These are phyloP conservation scores for Penicillium parvum DNA, from an alignment of 495 filamentous ascomycete species.

Conservation along the genomic window DNA sequence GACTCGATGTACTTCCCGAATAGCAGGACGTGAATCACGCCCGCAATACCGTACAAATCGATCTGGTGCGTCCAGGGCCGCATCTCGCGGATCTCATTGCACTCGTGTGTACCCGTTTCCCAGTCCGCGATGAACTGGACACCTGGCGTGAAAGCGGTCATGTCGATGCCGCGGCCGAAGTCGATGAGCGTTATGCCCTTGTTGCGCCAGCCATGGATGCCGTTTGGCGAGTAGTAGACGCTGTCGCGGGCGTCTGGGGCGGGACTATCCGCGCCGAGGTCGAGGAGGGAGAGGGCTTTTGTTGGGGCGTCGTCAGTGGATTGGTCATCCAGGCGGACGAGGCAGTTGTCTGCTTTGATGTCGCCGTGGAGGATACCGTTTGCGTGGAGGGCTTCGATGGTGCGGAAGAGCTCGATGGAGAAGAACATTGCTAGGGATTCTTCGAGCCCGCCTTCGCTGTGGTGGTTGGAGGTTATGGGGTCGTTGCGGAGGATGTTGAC, in stretches of 20 bases:
- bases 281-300: slow-evolving; percentile 27
- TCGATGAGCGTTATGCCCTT: slow-evolving; percentile 88
- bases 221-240: slow-evolving; percentile 62
- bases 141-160: slow-evolving; percentile 69
- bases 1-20: slow-evolving; percentile 96
- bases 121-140: slow-evolving; percentile 95
- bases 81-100: slow-evolving; percentile 88
- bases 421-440: slow-evolving; percentile 93
- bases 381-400: slow-evolving; percentile 78
- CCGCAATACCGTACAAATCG: slow-evolving; percentile 89
- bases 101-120: slow-evolving; percentile 78
- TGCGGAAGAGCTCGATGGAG: slow-evolving; percentile 83
- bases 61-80: slow-evolving; percentile 95
- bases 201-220: slow-evolving; percentile 68
- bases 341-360: slow-evolving; percentile 90
- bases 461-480: slow-evolving; percentile 37
- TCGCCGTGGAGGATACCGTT: slow-evolving; percentile 86
- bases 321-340: slow-evolving; percentile 69
- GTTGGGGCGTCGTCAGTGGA: slow-evolving; percentile 19
- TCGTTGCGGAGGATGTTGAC: slow-evolving; percentile 81
- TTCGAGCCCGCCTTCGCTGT: slow-evolving; percentile 65
- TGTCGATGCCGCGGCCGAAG: slow-evolving; percentile 92
- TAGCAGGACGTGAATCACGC: slow-evolving; percentile 76
- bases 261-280: slow-evolving; percentile 37
- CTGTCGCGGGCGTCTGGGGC: slow-evolving; percentile 39